Evolutionary conservation across 2,329 filamentous ascomycete genomes (phyloP).

Genomic region (Aspergillus ochraceus): DNA sequence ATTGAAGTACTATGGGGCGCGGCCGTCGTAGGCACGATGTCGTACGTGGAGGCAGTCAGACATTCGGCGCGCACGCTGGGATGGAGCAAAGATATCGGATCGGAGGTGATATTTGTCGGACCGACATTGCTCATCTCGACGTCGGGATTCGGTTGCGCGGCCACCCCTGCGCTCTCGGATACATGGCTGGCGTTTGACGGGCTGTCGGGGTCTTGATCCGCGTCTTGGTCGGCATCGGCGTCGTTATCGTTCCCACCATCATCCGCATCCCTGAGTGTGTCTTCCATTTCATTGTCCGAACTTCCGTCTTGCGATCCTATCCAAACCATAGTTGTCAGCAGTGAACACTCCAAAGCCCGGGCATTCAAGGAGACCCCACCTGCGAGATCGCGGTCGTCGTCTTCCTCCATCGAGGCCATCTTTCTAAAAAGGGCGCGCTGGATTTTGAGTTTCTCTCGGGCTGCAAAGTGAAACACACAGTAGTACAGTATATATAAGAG

Average conservation of each 20-base stretch:
- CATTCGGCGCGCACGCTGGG: conserved; percentile 73
- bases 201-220: conserved; percentile 38
- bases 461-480: background rate
- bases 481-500: conserved; percentile 1
- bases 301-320: conserved; percentile 50
- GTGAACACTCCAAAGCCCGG: background rate
- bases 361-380: conserved; percentile 26
- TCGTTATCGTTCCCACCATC: conserved; percentile 42
- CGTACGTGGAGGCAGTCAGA: conserved; percentile 78
- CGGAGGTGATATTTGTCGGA: conserved; percentile 34
- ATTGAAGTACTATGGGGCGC: conserved; percentile 94
- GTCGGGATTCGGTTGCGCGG: conserved; percentile 48
- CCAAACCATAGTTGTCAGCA: conserved; percentile 11
- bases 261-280: conserved; percentile 45
- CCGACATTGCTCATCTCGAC: conserved; percentile 50
- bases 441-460: background rate
- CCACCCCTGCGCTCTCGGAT: conserved; percentile 36
- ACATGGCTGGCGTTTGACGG: conserved; percentile 42
- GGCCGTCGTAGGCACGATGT: conserved; percentile 95
- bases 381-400: conserved; percentile 43
- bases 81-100: conserved; percentile 48
- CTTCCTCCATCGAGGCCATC: conserved; percentile 42
- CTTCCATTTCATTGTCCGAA: conserved; percentile 51
- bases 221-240: conserved; percentile 32
- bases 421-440: background rate